Base-by-base conservation (phyloP, 129 eudicot species). In the Artemisia annua region DNA sequence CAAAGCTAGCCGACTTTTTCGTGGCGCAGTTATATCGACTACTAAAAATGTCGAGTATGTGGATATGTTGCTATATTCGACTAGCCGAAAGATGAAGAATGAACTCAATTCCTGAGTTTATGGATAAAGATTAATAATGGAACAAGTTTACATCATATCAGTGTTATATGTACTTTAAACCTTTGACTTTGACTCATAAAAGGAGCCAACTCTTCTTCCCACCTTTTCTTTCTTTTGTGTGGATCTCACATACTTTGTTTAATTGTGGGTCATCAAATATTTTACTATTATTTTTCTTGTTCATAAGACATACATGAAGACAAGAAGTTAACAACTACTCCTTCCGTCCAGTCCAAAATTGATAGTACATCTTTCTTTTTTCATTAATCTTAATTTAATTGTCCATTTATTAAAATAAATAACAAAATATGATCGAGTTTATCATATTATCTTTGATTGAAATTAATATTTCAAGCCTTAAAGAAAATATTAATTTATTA, bases 51-150 rank as follows among this genome's bases (percentile, higher is more conserved):
- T 75, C 73, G 54, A 63, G 19, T 12, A 3, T 15, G 17, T 46
- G 19, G 63, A 58, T 48, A 15, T 26, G 46, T 60, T 58, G 68
- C 17, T 68, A 52, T 59, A 32, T 76, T 68, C 75, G 54, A 26
- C 28, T 43, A 66, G 15, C 14, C 11, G 30, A 74, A 74, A 74
- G 44, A 62, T 26, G 52, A 52, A 22, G 74, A 76, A 60, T 77
- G 60, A 69, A 63, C 46, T 52, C 32, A 32, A 60, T 76, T 54
- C 16, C 57, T 0, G 26, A 30, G 20, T 22, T 13, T 28, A 48
- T 76, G 70, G 70, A 50, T 19, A 59, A 60, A 60, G 70, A 48
- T 59, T 69, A 60, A 58, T 30, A 10, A 30, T 48, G 39, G 73
- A 77, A 69, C 48, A 48, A 28, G 48, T 49, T 11, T 11, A 76